Evolutionary conservation across 169 alveolate species (phyloP).

Genomic region (Plasmodium billcollinsi): DNA sequence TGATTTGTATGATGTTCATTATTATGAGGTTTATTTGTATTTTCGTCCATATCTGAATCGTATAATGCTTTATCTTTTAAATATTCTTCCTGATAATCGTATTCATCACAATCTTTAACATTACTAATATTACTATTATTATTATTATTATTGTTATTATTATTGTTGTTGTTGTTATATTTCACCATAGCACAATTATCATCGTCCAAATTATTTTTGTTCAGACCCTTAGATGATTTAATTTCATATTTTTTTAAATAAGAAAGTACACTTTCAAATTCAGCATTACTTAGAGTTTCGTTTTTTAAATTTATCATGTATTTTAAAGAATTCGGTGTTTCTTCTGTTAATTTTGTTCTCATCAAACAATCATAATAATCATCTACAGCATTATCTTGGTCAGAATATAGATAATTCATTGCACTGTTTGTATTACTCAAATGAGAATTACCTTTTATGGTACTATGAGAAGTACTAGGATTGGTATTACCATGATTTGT

Average conservation of each 20-base stretch:
- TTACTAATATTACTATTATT: no score
- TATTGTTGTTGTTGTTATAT: background rate
- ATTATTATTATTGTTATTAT: no score
- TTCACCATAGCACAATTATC: background rate
- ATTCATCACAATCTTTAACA: slow-evolving; percentile 17
- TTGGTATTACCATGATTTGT: background rate
- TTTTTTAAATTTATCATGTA: slow-evolving; percentile 45
- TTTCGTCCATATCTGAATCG: slow-evolving; percentile 63
- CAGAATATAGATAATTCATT: slow-evolving; percentile 3
- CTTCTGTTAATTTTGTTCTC: slow-evolving; percentile 60
- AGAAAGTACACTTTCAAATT: slow-evolving; percentile 49
- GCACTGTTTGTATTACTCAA: slow-evolving; percentile 19
- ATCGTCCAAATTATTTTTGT: slow-evolving; percentile 17
- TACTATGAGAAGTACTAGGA: background rate
- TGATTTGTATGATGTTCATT: background rate
- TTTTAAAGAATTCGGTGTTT: slow-evolving; percentile 32
- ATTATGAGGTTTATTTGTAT: no score
- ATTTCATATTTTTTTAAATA: slow-evolving; percentile 59
- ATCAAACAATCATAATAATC: slow-evolving; percentile 69
- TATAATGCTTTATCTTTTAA: slow-evolving; percentile 54
- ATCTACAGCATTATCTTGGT: slow-evolving; percentile 42
- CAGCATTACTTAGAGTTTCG: slow-evolving; percentile 32
- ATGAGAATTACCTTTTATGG: slow-evolving; percentile 27
- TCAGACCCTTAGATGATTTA: slow-evolving; percentile 19
- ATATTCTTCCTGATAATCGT: slow-evolving; percentile 60